Evolutionary conservation across 495 filamentous ascomycete species (phyloP).

Genomic region (Neurospora hispaniola): DNA sequence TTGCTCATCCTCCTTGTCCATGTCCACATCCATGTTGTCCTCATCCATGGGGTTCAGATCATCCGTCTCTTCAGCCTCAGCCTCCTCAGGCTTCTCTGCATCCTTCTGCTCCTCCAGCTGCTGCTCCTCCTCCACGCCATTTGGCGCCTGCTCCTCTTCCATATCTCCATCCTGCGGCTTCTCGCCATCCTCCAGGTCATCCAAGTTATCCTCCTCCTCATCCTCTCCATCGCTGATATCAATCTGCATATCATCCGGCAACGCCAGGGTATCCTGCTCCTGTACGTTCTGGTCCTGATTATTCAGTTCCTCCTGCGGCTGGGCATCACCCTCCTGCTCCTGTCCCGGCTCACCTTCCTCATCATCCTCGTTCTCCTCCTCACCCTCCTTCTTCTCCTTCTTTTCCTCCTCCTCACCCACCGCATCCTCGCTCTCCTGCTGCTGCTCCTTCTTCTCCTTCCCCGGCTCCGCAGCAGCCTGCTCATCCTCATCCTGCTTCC

Average conservation of each 20-base stretch:
- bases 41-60: slow-evolving; percentile 23
- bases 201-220: slow-evolving; percentile 43
- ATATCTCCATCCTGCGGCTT: slow-evolving; percentile 15
- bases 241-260: slow-evolving; percentile 67
- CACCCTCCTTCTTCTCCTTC: slow-evolving; percentile 39
- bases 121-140: slow-evolving; percentile 16
- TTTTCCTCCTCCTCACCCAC: slow-evolving; percentile 39
- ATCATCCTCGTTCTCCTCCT: slow-evolving; percentile 49
- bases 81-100: slow-evolving; percentile 23
- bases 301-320: slow-evolving; percentile 52
- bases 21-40: slow-evolving; percentile 29
- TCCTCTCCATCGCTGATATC: slow-evolving; percentile 45
- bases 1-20: slow-evolving; percentile 21
- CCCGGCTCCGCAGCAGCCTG: slow-evolving; percentile 49
- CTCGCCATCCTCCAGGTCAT: slow-evolving; percentile 36
- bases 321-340: slow-evolving; percentile 67
- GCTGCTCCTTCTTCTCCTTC: slow-evolving; percentile 47
- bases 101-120: slow-evolving; percentile 34
- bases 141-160: slow-evolving; percentile 10
- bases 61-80: slow-evolving; percentile 22
- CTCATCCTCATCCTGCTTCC: slow-evolving; percentile 52
- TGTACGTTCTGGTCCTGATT: slow-evolving; percentile 57
- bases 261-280: slow-evolving; percentile 44
- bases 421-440: slow-evolving; percentile 53
- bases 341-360: slow-evolving; percentile 55